phyloP scores from a whole-genome alignment of 2,329 filamentous ascomycete species.

The Lachnellula occidentalis region DNA sequence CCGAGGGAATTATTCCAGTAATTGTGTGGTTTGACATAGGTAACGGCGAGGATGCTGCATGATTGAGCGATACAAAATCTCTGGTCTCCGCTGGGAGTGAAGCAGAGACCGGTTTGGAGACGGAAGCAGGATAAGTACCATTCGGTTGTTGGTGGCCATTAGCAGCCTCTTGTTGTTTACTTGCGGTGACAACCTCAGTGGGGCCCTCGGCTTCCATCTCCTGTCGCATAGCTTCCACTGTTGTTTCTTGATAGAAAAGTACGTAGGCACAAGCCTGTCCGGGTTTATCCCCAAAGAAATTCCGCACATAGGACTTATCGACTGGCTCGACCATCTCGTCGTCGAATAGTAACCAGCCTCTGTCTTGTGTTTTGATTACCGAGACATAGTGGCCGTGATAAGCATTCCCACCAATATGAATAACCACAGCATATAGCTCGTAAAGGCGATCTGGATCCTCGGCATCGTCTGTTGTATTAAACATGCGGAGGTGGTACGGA shows the following conservation, averaged over 20 bases:
- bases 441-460: slow-evolving; percentile 91
- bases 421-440: slow-evolving; percentile 93
- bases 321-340: slow-evolving; percentile 99
- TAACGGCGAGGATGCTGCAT: slow-evolving; percentile 59
- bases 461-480: slow-evolving; percentile 95
- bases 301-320: slow-evolving; percentile 90
- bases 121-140: slow-evolving; percentile 36
- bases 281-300: slow-evolving; percentile 92
- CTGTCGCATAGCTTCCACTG: slow-evolving; percentile 58
- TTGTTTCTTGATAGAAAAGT: slow-evolving; percentile 93
- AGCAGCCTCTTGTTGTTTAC: slow-evolving; percentile 51
- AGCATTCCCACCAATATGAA: slow-evolving; percentile 93
- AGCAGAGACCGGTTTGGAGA: slow-evolving; percentile 48
- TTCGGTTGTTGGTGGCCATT: slow-evolving; percentile 41
- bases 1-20: slow-evolving; percentile 28
- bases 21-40: slow-evolving; percentile 16
- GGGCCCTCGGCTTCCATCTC: slow-evolving; percentile 79
- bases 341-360: slow-evolving; percentile 93
- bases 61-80: slow-evolving; percentile 54
- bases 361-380: slow-evolving; percentile 94
- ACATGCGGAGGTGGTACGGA: slow-evolving; percentile 90
- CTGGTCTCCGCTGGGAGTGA: slow-evolving; percentile 47
- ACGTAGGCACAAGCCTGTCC: slow-evolving; percentile 94
- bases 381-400: slow-evolving; percentile 98
- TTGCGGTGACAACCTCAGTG: slow-evolving; percentile 52